Evolutionary conservation across 2,329 filamentous ascomycete genomes (phyloP), one percentile per base, ranked within the genome.

Genomic region (Claviceps lovelessii): DNA sequence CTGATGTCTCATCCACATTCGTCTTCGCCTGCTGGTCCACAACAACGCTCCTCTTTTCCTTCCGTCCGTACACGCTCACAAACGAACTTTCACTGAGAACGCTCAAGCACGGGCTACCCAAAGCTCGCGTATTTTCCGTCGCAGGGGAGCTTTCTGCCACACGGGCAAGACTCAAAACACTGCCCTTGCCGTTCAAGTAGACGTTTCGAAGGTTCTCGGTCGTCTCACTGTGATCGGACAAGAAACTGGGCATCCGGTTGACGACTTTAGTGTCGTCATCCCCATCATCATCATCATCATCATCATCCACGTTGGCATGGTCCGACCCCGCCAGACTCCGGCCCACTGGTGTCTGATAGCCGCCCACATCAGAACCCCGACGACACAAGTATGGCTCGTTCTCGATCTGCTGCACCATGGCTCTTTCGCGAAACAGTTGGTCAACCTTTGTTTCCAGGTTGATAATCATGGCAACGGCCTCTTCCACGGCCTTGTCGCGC

Each of bases 401-500:
- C 51, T 80, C 77, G 13, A 81, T 68, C 37, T 71, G 72, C 39
- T 73, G 72, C 9, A 78, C 74, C 67, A 78, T 76, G 56, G 76
- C 72, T 35, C 77, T 72, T 60, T 84, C 80, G 50, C 69, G 69
- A 13, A 76, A 63, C 35, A 83, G 67, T 55, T 75, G 72, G 35
- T 81, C 77, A 1, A 84, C 66, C 58, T 75, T 75, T 6, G 79
- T 76, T 63, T 88, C 84, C 17, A 87, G 69, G 29, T 73, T 72
- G 52, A 85, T 77, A 58, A 88, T 88, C 72, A 87, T 81, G 33
- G 76, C 73, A 6, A 87, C 82, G 4, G 85, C 85, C 62, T 88
- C 84, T 58, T 83, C 80, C 1, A 88, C 74, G 5, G 84, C 85
- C 62, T 81, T 81, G 65, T 88, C 85, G 19, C 84, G 75, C 67